Base-by-base conservation (phyloP, 768 basidiomycete species). In the Dendrothele bispora region DNA sequence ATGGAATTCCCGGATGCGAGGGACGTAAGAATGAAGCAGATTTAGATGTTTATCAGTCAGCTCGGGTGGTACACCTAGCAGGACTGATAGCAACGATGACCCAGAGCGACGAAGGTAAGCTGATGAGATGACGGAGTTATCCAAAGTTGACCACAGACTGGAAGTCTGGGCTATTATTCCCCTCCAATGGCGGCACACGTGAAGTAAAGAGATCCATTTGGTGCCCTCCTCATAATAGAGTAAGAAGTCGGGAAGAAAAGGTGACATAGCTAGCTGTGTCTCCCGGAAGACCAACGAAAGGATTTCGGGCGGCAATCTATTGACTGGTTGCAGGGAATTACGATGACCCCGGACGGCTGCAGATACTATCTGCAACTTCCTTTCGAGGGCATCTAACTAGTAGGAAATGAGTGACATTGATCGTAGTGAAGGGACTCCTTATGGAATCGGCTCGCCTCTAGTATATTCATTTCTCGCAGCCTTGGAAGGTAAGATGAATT, bases 251-350 rank as follows among this genome's bases (percentile, higher is more conserved):
- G 52, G 52, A n/a, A 50, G 38, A 35, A 53, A 53, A 27, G 27
- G 26, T 11, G 52, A 18, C 8, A 50, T 36, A 4, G 27, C 27
- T 12, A 38, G 29, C 29, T 50, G 52, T 12, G 49, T 45, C 11
- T 41, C 18, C 18, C 21, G 24, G 22, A 53, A 39, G 24, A 53
- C 42, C n/a, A 46, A 40, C 39, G 38, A 38, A 5, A 53, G 29
- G 7, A 53, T 20, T 37, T 53, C 52, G 7, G 49, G 44, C 12
- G 52, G 52, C 18, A 53, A 39, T 21, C 40, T 38, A 45, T 53
- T 46, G 10, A 53, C 43, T 38, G 49, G 49, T 36, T 46, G 44
- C 14, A 45, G 18, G 7, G 35, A 27, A 27, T 53, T 53, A 7
- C 52, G 48, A n/a, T 26, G 41, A 6, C 52, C 52, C 50, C 52